Evolutionary conservation across 768 basidiomycete genomes (phyloP), one percentile per base, ranked within the genome.

Genomic region (Trametes villosa): DNA sequence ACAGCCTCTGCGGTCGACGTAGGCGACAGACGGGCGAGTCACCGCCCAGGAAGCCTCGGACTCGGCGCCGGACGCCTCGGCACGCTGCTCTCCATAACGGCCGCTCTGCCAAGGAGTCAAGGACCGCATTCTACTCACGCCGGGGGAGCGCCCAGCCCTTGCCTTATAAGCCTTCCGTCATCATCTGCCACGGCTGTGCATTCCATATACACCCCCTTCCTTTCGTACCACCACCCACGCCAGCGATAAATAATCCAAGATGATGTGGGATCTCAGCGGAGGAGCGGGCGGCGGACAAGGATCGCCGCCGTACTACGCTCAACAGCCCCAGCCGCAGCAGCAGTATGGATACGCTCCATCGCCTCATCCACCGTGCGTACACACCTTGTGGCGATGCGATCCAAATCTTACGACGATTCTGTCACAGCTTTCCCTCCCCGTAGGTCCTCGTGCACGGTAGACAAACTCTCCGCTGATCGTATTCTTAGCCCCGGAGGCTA

Each of bases 221-320:
- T 17, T 48, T 38, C 51, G 20, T 49, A 26, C 49, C 41, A 9
- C 52, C 57, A 54, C 30, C 51, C 17, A 22, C 9, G 29, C 45
- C n/a, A 30, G 20, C 24, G 27, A 29, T 5, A 1, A 36, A 31
- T 5, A 38, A 41, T n/a, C 29, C 50, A 61, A 58, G 41, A 65
- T 65, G 60, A 65, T 65, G 59, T 61, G 64, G 59, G 64, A 65
- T 51, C 31, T 65, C 18, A 58, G 56, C 42, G 60, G 60, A 34
- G 29, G 63, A 26, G 47, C 54, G 26, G 17, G n/a, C 38, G 34
- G 56, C 26, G 53, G 47, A 22, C 63, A 65, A 40, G 41, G 59
- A 12, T 30, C 48, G 18, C 45, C 54, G 20, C 41, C 53, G 17
- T 60, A 56, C 18, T 45, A 53, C 31, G 27, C 18, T 22, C 59